Evolutionary conservation across 306 rosid species (phyloP), one percentile per base, ranked within the genome.

Genomic region (Fragaria vesca): DNA sequence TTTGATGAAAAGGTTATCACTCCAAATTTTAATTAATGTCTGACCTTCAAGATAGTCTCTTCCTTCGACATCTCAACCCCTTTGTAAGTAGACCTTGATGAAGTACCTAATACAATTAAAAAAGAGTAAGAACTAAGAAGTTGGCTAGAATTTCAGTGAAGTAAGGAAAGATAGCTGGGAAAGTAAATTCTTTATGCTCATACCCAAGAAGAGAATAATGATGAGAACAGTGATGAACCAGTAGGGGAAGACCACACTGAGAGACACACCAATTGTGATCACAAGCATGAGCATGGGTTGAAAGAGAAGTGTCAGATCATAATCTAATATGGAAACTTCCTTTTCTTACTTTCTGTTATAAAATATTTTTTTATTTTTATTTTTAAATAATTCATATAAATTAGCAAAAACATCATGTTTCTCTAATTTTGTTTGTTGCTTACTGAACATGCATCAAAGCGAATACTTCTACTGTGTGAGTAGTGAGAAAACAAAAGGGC

Each of bases 251-350:
- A 94, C 95, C 51, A 94, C 98, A 66, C 97, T 92, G 12, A 92
- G 94, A 71, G 95, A 11, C 54, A 92, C 98, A 50, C 97, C 98
- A 61, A 94, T 26, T 72, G 95, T 94, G 86, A 94, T 90, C 10
- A 95, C 97, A 76, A 94, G 97, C 98, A 92, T 90, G 65, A 89
- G 90, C 98, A 94, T 89, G 32, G 98, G 98, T 76, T 92, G 97
- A 54, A 94, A 94, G 36, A 94, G 85, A 76, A 94, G 93, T 0
- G 98, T 97, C 21, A 94, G 66, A 82, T 94, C 95, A 62, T 94
- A 93, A 80, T 94, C 98, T 65, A 92, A 73, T 42, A 92, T 92
- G 2, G 97, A 97, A 57, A 88, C 98, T 63, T 89, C 87, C 70
- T 86, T 94, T 0, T 24, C 24, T 24, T 24, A 24, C 24, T 24